Base-by-base conservation (phyloP, 345 rosid species). In the Lagerstroemia speciosa region DNA sequence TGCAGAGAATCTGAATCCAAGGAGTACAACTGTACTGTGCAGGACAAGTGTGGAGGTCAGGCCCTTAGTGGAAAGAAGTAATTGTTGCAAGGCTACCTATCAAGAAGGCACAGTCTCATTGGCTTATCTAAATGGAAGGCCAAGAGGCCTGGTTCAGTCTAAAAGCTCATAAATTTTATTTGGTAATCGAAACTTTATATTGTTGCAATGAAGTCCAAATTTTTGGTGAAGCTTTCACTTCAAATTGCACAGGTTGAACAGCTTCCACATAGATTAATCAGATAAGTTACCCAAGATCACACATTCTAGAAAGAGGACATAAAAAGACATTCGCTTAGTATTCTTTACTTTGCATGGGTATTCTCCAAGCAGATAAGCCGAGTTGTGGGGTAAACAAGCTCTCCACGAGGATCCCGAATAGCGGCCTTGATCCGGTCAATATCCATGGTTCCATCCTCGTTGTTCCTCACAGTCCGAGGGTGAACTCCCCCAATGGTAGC, bases 311-410 rank as follows among this genome's bases (percentile, higher is more conserved):
- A 29, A 48, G 24, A 60, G 26, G 20, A 65, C 24, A 11, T 8
- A 24, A 52, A 45, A 37, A 11, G 45, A 66, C 27, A 55, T 19
- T 1, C 1, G 61, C 60, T 22, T 12, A 55, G 29, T n/a, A 26
- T 24, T 1, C 52, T 90, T 80, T 79, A 94, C 99, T 91, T 87
- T 24, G 93, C 97, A 67, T 94, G 99, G 32, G 97, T 73, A 73
- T 86, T 94, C 78, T 91, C 99, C 81, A 94, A 78, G 77, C 97
- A 94, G 66, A 94, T 91, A 64, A 89, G 93, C 81, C 88, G 88
- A 2, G 99, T 89, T 32, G 91, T 87, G 11, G 97, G 99, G 80
- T 75, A 78, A 55, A 91, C 83, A 46, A 91, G 79, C 74, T 84
- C 89, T 76, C 96, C 85, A 72, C 71, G 76, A 0, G 92, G 93